Percentiles rank a stretch among this genome's conserved stretches.
Conservation (phyloP, 2,329 filamentous ascomycete genomes). For the Penicillium sp. region DNA sequence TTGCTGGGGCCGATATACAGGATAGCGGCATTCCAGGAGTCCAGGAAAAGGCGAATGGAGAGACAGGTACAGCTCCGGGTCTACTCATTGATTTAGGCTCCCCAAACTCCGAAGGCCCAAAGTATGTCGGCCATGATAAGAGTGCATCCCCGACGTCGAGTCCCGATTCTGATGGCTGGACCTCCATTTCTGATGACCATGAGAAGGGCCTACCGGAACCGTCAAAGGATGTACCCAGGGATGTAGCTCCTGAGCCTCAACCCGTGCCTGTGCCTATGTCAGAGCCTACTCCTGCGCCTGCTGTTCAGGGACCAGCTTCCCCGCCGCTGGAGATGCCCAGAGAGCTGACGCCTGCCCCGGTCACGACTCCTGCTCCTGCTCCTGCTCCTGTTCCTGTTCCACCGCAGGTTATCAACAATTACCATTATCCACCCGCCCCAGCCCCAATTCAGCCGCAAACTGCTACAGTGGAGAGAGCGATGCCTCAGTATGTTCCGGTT, state of each 20-base stretch:
- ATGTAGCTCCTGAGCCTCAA: not conserved
- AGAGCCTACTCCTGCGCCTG: not conserved
- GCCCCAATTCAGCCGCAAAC: constrained; percentile 46
- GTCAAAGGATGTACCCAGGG: not conserved
- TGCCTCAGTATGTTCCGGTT: constrained; percentile 52
- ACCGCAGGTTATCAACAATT: constrained; percentile 11
- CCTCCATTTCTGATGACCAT: constrained; percentile 7
- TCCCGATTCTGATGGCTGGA: constrained; percentile 13
- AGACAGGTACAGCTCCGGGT: not conserved
- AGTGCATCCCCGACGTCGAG: constrained; percentile 8
- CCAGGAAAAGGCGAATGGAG: not conserved
- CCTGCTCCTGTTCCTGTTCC: not conserved
- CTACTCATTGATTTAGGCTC: constrained; percentile 23
- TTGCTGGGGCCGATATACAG: constrained; percentile 15
- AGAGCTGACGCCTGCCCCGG: not conserved
- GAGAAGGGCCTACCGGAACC: constrained; percentile 10
- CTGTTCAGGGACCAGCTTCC: constrained; percentile 3
- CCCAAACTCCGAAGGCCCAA: constrained; percentile 5
- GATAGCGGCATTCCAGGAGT: not conserved
- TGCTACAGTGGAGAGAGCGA: constrained; percentile 19
- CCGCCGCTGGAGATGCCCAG: not conserved
- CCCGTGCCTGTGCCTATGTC: not conserved
- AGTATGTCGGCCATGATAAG: constrained; percentile 1
- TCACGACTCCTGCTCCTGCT: not conserved
- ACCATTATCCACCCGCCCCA: constrained; percentile 6